These are phyloP conservation scores for Clarireedia homoeocarpa DNA, from an alignment of 2,329 filamentous ascomycete species.

Conservation along the genomic window DNA sequence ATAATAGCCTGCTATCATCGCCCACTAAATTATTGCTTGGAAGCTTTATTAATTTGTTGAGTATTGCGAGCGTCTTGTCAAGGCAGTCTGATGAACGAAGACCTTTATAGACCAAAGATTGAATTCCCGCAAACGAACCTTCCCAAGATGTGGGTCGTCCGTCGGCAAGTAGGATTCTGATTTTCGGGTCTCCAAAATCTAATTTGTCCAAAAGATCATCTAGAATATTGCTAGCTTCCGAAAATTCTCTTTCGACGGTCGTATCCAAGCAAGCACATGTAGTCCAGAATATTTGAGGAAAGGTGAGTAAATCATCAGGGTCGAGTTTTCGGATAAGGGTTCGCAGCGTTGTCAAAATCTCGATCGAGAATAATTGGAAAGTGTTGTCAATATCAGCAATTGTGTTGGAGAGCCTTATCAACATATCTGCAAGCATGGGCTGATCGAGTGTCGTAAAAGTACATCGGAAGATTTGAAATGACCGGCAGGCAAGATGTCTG, in stretches of 20 bases:
- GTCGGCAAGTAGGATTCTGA: conserved; percentile 65
- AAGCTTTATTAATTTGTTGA: conserved; percentile 71
- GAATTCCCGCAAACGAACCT: conserved; percentile 77
- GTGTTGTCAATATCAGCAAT: conserved; percentile 92
- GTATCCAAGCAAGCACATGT: conserved; percentile 94
- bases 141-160: conserved; percentile 84
- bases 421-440: conserved; percentile 93
- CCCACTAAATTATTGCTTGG: conserved; percentile 77
- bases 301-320: conserved; percentile 70
- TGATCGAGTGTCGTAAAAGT: conserved; percentile 87
- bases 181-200: conserved; percentile 62
- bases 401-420: conserved; percentile 89
- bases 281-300: conserved; percentile 96
- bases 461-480: conserved; percentile 94
- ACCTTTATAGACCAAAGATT: conserved; percentile 83
- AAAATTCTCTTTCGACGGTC: conserved; percentile 90
- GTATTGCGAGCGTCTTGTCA: conserved; percentile 64
- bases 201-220: conserved; percentile 79
- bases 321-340: conserved; percentile 83
- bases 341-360: conserved; percentile 89
- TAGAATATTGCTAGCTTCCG: conserved; percentile 86
- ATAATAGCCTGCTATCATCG: conserved; percentile 72
- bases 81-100: conserved; percentile 79
- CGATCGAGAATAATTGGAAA: conserved; percentile 95
- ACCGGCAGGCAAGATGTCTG: conserved; percentile 87